Conservation (phyloP, 805 yeast species). For the Candida quercuum region DNA sequence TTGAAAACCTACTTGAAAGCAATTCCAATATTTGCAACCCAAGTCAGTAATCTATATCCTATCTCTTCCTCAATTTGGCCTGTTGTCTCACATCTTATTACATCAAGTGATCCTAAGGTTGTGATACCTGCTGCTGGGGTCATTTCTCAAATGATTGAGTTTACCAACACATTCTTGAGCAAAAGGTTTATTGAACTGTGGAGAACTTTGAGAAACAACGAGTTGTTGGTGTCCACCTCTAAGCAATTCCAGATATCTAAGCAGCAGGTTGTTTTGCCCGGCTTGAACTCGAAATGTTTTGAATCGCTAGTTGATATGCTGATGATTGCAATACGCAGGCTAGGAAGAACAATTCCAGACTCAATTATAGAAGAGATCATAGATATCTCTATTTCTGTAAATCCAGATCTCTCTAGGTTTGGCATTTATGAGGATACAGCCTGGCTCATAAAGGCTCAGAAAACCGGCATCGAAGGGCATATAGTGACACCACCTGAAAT, state of each 20-base stretch:
- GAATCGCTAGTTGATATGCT: slow-evolving; percentile 17
- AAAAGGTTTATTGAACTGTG: slow-evolving; percentile 44
- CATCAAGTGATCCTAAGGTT: slow-evolving; percentile 22
- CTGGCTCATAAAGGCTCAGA: slow-evolving; percentile 19
- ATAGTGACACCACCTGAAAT: too few relatives aligned
- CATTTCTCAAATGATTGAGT: slow-evolving; percentile 24
- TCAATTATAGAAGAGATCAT: slow-evolving; percentile 16
- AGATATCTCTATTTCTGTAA: slow-evolving; percentile 15
- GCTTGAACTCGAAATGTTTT: slow-evolving; percentile 17
- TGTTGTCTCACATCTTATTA: slow-evolving; percentile 23
- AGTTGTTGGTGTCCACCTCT: slow-evolving; percentile 9
- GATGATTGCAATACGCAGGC: slow-evolving; percentile 10
- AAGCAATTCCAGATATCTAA: slow-evolving; percentile 3
- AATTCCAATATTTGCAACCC: slow-evolving; percentile 50
- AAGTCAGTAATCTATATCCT: slow-evolving; percentile 40
- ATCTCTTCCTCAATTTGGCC: slow-evolving; percentile 52
- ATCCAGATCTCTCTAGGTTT: slow-evolving; percentile 12
- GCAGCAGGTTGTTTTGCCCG: slow-evolving; percentile 18
- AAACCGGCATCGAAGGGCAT: slow-evolving; percentile 3
- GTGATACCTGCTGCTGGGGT: slow-evolving; percentile 25
- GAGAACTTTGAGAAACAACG: slow-evolving; percentile 20
- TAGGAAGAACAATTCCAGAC: slow-evolving; percentile 22
- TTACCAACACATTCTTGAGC: slow-evolving; percentile 41
- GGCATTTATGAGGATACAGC: slow-evolving; percentile 21
- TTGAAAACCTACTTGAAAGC: slow-evolving; percentile 41